Evolutionary conservation across 2,329 filamentous ascomycete species (phyloP).

Genomic region (Aureobasidium subglaciale): DNA sequence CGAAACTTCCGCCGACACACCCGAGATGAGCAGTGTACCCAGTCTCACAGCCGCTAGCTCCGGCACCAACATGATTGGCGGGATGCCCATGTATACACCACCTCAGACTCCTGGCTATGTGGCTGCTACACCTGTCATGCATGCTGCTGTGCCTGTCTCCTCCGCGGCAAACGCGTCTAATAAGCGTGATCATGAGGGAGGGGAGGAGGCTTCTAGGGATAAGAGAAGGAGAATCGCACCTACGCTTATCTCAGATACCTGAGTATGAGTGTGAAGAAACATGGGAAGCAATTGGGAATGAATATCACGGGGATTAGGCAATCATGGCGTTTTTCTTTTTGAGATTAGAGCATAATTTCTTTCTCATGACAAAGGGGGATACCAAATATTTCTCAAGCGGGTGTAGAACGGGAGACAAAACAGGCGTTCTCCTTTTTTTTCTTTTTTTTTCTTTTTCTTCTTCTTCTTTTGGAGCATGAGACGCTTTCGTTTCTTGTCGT

Average conservation of each 20-base stretch:
- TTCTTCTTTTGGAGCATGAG: too few species aligned
- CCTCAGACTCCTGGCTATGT: slow-evolving; percentile 68
- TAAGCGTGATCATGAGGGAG: slow-evolving; percentile 32
- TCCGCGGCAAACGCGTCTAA: slow-evolving; percentile 16
- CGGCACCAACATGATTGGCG: slow-evolving; percentile 33
- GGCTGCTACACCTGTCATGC: slow-evolving; percentile 38
- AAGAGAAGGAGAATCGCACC: slow-evolving; percentile 42
- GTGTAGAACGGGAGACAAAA: too few species aligned
- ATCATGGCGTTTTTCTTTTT: neutral
- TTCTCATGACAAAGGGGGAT: too few species aligned
- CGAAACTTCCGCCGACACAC: slow-evolving; percentile 54
- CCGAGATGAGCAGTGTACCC: slow-evolving; percentile 70
- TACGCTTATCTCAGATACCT: slow-evolving; percentile 22
- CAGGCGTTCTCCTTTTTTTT: too few species aligned
- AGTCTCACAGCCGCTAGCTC: slow-evolving; percentile 68
- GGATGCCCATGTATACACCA: slow-evolving; percentile 74
- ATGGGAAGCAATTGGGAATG: neutral
- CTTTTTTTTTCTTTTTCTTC: too few species aligned
- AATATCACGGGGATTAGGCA: neutral
- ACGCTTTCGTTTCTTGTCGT: too few species aligned
- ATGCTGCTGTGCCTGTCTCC: slow-evolving; percentile 22
- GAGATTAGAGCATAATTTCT: too few species aligned
- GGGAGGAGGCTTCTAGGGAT: slow-evolving; percentile 29
- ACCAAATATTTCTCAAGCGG: too few species aligned
- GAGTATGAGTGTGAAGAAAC: neutral